phyloP scores from a whole-genome alignment of 805 yeast genomes.

The Ogataea nakhonphanomensis region DNA sequence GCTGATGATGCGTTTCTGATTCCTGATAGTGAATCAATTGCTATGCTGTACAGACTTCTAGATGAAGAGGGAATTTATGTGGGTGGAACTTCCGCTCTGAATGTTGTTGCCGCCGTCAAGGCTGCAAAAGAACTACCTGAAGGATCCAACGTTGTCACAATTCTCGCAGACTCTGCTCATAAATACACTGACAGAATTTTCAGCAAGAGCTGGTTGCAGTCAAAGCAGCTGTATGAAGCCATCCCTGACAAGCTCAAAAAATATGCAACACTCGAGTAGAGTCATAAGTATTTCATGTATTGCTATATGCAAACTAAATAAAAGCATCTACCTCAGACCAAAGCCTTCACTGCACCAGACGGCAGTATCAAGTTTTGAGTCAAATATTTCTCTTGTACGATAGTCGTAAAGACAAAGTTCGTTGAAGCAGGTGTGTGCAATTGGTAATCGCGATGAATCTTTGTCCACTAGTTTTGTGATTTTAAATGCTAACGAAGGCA shows the following conservation, averaged over 20 bases:
- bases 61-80: constrained; percentile 88
- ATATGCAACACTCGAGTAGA: constrained; percentile 51
- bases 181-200: constrained; percentile 82
- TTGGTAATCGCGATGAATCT: constrained; percentile 52
- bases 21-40: constrained; percentile 76
- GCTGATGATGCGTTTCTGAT: constrained; percentile 80
- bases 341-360: constrained; percentile 82
- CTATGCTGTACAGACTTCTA: constrained; percentile 76
- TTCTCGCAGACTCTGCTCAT: constrained; percentile 89
- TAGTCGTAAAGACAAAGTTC: constrained; percentile 79
- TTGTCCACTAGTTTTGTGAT: constrained; percentile 44
- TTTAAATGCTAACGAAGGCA: constrained; percentile 68
- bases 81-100: constrained; percentile 89
- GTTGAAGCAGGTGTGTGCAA: constrained; percentile 94
- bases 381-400: constrained; percentile 48
- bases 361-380: constrained; percentile 60
- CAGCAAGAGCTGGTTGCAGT: constrained; percentile 70
- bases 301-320: neutral
- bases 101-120: constrained; percentile 83
- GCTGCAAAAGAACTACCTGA: constrained; percentile 77
- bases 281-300: neutral
- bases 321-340: constrained; percentile 39
- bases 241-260: constrained; percentile 70
- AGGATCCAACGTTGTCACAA: constrained; percentile 76
- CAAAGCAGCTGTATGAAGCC: constrained; percentile 59